phyloP scores from a whole-genome alignment of 176 grass and related monocot genomes.

The Phyllostachys edulis region DNA sequence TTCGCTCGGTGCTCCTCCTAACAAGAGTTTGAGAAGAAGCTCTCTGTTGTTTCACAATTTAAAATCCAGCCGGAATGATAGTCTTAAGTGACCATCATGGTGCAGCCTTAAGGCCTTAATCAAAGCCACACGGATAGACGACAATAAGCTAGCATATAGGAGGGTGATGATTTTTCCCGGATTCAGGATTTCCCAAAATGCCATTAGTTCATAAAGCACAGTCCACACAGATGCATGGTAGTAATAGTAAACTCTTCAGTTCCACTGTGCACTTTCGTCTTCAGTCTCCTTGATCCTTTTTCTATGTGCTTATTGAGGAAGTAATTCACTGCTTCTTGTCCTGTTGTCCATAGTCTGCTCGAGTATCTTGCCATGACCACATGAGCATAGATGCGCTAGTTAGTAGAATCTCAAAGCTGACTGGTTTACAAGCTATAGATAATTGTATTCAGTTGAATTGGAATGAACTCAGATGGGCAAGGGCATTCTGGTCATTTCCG shows the following conservation, averaged over 20 bases:
- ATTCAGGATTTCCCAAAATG: neutral
- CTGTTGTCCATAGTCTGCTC: neutral
- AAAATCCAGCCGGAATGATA: too few relatives aligned
- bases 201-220: neutral
- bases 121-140: neutral
- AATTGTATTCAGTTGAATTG: too few relatives aligned
- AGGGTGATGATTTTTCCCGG: neutral
- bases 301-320: neutral
- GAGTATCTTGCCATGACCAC: neutral
- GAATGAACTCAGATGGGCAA: too few relatives aligned
- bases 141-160: neutral
- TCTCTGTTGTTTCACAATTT: too few relatives aligned
- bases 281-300: neutral
- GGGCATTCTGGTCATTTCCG: too few relatives aligned
- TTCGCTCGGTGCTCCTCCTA: too few relatives aligned
- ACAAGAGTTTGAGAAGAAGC: too few relatives aligned
- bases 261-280: neutral
- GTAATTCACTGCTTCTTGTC: neutral
- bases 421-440: too few relatives aligned
- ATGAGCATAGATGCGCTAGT: neutral
- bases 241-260: neutral
- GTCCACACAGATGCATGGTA: neutral
- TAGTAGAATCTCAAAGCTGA: too few relatives aligned
- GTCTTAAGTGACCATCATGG: neutral
- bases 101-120: neutral